Base-by-base conservation (phyloP, 306 rosid genomes). In the Boehmeria nivea region DNA sequence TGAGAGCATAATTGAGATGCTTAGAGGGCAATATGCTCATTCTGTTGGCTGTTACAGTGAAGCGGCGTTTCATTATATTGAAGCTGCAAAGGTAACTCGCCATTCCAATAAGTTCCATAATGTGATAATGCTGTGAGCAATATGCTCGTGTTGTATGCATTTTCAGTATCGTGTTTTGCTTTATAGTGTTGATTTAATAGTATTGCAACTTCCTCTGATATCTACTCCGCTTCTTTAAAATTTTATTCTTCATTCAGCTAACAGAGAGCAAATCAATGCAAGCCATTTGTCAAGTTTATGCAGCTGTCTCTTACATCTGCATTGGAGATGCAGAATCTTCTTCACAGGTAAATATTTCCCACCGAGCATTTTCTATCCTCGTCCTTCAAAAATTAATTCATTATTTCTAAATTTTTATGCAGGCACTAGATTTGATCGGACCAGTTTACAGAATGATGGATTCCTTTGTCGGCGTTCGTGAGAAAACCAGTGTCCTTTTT, bases 381-480 rank as follows among this genome's bases (percentile, higher is more conserved):
- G n/a, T n/a, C n/a, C 43, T 13, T 28, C 54, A 52, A 39, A 14
- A 14, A n/a, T 17, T 28, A 46, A 4, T 68, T 51, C 58, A 38
- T 58, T 65, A 28, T 68, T 47, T 46, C 63, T 61, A 31, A 17
- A 28, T 69, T 76, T 78, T 6, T 56, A 5, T 71, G 74, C 89
- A 91, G 98, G 98, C 98, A 64, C 95, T 82, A 57, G 98, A 87
- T 77, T 80, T 84, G 81, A 73, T 91, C 53, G 82, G 93, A 66
- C 98, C 98, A 54, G 89, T 84, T 68, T 78, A 87, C 75, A 78
- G 85, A 44, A 81, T 81, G 70, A 87, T 84, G 87, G 98, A 91
- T 76, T 87, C 96, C 43, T 91, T 91, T 67, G 98, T 84, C n/a
- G 96, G 98, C 54, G 93, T 91, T 73, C 78, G 96, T 69, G 98